Evolutionary conservation across 139 green algal genomes (phyloP).

Genomic region (Tetradesmus obliquus): DNA sequence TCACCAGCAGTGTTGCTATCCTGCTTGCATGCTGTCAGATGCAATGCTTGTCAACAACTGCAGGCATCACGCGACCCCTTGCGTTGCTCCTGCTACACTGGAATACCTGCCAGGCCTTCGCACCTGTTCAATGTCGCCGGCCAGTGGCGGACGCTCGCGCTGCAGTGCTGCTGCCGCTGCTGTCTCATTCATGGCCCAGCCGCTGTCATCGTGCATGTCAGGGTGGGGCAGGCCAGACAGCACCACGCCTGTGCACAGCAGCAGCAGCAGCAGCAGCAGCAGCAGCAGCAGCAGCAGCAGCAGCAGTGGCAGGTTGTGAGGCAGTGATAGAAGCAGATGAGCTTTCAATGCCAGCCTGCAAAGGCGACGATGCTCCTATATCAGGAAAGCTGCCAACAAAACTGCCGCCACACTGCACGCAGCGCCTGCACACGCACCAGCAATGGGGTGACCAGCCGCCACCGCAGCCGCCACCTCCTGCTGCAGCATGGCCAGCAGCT

Average conservation of each 20-base stretch:
- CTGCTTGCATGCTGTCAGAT: too few relatives aligned
- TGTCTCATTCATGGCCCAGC: not conserved
- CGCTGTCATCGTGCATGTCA: not conserved
- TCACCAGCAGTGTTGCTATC: too few relatives aligned
- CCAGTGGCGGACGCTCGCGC: not conserved
- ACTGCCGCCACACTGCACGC: not conserved
- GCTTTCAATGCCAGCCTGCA: too few relatives aligned
- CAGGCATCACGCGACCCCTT: too few relatives aligned
- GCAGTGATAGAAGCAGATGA: too few relatives aligned
- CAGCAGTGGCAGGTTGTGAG: too few relatives aligned
- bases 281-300: too few relatives aligned
- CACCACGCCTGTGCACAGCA: not conserved
- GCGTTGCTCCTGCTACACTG: too few relatives aligned
- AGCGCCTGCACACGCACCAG: not conserved
- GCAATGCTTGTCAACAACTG: too few relatives aligned
- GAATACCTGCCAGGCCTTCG: not conserved
- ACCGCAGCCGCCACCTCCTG: not conserved
- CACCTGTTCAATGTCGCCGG: not conserved
- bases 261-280: not conserved
- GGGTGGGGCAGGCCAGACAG: not conserved
- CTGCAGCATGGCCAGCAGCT: slow-evolving; percentile 5
- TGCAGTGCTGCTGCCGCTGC: not conserved
- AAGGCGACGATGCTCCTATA: not conserved
- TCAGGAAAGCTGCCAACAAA: not conserved
- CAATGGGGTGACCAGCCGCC: not conserved